These are phyloP conservation scores for Codiaeum variegatum DNA, from an alignment of 441 rosid genomes.

Conservation along the genomic window DNA sequence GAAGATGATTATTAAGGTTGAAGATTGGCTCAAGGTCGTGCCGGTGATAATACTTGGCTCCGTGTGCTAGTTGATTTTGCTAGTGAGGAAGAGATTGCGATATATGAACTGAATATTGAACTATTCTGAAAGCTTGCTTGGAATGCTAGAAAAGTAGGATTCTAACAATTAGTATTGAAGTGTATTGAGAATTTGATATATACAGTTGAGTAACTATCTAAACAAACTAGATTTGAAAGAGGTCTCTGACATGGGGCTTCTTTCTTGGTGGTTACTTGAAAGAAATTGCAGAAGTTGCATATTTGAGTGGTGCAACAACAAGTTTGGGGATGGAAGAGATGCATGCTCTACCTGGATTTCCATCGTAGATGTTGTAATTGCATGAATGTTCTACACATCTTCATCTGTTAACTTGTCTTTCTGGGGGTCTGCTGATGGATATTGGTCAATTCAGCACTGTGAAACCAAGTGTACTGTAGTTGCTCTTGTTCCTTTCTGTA, in stretches of 20 bases:
- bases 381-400: background rate
- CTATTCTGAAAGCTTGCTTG: background rate
- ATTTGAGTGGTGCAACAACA: background rate
- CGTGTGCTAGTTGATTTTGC: background rate
- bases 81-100: background rate
- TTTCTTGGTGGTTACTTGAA: background rate
- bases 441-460: background rate
- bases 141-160: background rate
- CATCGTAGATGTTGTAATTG: background rate
- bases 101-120: background rate
- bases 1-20: background rate
- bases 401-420: background rate
- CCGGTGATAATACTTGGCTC: background rate
- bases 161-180: background rate
- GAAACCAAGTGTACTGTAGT: background rate
- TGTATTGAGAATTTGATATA: background rate
- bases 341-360: background rate
- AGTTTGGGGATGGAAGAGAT: background rate
- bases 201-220: background rate
- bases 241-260: background rate
- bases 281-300: background rate
- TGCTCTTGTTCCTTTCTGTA: background rate
- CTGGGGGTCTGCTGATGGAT: background rate
- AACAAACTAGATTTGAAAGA: background rate
- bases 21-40: background rate